These are phyloP conservation scores for Diaporthe citriasiana DNA, from an alignment of 2,329 filamentous ascomycete genomes.

Conservation along the genomic window DNA sequence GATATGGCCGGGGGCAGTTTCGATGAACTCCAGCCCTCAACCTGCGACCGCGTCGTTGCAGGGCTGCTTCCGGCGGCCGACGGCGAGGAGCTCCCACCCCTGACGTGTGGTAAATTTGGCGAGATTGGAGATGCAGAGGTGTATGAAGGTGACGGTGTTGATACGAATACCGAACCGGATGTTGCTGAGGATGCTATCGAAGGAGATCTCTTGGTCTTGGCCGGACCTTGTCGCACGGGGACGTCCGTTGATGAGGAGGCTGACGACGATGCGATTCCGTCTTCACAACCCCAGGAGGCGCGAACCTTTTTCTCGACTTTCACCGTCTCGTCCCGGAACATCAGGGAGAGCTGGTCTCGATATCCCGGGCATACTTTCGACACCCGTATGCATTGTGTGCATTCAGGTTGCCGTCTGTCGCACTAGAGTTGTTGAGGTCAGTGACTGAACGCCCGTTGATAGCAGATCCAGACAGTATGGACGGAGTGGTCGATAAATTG, in stretches of 20 bases:
- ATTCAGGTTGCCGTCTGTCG: conserved; percentile 72
- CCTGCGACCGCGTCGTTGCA: neutral
- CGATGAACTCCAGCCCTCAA: neutral
- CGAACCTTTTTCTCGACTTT: conserved; percentile 73
- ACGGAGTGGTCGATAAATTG: no score
- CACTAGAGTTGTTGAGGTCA: conserved; percentile 58
- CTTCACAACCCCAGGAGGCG: conserved; percentile 61
- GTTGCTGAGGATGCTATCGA: conserved; percentile 41
- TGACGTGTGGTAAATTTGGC: neutral
- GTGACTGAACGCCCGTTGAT: conserved; percentile 1
- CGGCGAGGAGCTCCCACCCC: conserved; percentile 6
- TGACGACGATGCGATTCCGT: conserved; percentile 44
- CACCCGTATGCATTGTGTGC: conserved; percentile 73
- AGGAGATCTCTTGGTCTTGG: conserved; percentile 37
- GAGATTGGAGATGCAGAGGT: conserved; percentile 39
- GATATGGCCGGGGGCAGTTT: conserved; percentile 48
- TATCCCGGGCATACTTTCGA: conserved; percentile 74
- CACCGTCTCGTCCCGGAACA: conserved; percentile 77
- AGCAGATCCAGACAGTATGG: neutral
- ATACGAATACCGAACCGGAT: conserved; percentile 30
- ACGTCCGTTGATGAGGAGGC: conserved; percentile 43
- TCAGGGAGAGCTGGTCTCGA: conserved; percentile 73
- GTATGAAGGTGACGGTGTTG: conserved; percentile 39
- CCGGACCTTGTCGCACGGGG: neutral
- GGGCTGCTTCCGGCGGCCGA: neutral